Conservation (phyloP, 768 basidiomycete genomes). For the Leccinum variicolor region DNA sequence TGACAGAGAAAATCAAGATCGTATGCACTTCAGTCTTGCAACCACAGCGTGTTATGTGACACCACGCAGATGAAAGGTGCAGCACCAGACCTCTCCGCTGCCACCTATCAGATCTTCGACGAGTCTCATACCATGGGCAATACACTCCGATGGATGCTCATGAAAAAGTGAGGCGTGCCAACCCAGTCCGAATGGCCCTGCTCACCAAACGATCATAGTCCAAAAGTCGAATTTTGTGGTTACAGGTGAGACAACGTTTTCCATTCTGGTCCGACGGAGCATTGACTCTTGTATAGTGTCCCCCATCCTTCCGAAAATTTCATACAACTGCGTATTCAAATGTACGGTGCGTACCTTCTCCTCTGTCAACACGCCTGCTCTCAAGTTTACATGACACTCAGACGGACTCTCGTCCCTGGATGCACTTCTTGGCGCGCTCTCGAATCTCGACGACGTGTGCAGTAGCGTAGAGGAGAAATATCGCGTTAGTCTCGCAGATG, state of each 20-base stretch:
- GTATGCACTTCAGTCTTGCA: constrained; percentile 15
- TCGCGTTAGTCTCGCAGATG: constrained; percentile 49
- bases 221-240: not conserved
- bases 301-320: constrained; percentile 97
- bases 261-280: not conserved
- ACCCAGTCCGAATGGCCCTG: not conserved
- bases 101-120: constrained; percentile 88
- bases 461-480: constrained; percentile 70
- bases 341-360: constrained; percentile 79
- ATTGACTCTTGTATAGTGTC: constrained; percentile 19
- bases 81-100: constrained; percentile 75
- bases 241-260: not conserved
- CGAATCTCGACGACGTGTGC: constrained; percentile 75
- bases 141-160: constrained; percentile 93
- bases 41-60: constrained; percentile 9
- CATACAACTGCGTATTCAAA: constrained; percentile 97
- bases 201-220: constrained; percentile 1
- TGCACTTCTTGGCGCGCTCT: constrained; percentile 73
- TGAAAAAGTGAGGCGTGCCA: constrained; percentile 82
- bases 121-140: constrained; percentile 98
- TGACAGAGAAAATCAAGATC: constrained; percentile 35
- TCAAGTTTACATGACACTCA: constrained; percentile 28
- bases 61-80: constrained; percentile 76
- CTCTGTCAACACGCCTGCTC: not conserved
- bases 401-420: constrained; percentile 85